Percentiles rank a stretch among this genome's conserved stretches.
Evolutionary conservation across 176 grass and related monocot genomes (phyloP).

Genomic region (Ensete ventricosum): DNA sequence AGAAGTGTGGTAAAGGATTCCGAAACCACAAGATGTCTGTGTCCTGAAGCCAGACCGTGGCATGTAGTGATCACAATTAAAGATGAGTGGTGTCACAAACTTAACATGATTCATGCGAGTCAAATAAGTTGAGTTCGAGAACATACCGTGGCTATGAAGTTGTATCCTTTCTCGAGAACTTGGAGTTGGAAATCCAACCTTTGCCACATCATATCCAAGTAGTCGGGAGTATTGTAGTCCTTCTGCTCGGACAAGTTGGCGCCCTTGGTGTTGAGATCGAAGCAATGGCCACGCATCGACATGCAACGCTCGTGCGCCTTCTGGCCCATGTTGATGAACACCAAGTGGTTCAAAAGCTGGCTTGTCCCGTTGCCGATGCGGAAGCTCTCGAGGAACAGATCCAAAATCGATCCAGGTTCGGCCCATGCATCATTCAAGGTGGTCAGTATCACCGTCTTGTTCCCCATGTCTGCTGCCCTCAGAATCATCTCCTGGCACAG

Average conservation of each 20-base stretch:
- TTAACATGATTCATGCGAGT: too few species aligned
- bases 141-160: slow-evolving; percentile 67
- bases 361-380: slow-evolving; percentile 36
- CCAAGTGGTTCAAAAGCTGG: slow-evolving; percentile 62
- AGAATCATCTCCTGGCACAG: slow-evolving; percentile 25
- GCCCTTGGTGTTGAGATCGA: slow-evolving; percentile 36
- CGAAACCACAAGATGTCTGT: slow-evolving; percentile 79
- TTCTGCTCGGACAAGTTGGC: slow-evolving; percentile 54
- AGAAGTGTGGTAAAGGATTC: slow-evolving; percentile 59
- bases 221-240: slow-evolving; percentile 55
- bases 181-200: slow-evolving; percentile 51
- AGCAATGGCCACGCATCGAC: slow-evolving; percentile 66
- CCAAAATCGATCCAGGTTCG: slow-evolving; percentile 57
- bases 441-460: slow-evolving; percentile 68
- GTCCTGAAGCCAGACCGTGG: slow-evolving; percentile 34
- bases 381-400: slow-evolving; percentile 97
- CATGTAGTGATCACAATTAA: too few species aligned
- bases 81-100: too few species aligned
- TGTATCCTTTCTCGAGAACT: slow-evolving; percentile 72
- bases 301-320: slow-evolving; percentile 60
- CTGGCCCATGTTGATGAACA: slow-evolving; percentile 78
- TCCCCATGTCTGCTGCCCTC: slow-evolving; percentile 53
- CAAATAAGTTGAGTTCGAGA: too few species aligned
- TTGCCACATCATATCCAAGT: slow-evolving; percentile 77
- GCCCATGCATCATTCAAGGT: slow-evolving; percentile 74